Conservation (phyloP, 768 basidiomycete species). For the Exidia glandulosa region DNA sequence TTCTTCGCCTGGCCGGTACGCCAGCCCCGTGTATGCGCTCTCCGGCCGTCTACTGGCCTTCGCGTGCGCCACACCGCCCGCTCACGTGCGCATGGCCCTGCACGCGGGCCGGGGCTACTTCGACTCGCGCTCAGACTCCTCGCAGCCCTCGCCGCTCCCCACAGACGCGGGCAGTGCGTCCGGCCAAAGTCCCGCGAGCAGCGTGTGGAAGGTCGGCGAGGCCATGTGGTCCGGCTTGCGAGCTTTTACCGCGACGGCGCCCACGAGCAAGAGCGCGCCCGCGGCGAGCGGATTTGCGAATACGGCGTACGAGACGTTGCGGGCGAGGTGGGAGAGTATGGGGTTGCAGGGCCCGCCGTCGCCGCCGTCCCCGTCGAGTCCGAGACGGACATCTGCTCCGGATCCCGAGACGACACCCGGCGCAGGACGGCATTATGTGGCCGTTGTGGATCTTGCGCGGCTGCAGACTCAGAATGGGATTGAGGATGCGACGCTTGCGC, state of each 20-base stretch:
- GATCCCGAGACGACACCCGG: background rate
- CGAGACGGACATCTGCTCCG: constrained; percentile 5
- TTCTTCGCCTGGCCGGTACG: constrained; percentile 6
- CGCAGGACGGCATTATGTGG: constrained; percentile 33
- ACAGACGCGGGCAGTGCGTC: background rate
- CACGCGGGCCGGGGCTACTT: constrained; percentile 1
- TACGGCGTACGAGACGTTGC: constrained; percentile 12
- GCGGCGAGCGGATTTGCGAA: constrained; percentile 19
- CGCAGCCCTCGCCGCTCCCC: constrained; percentile 11
- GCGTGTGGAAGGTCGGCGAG: background rate
- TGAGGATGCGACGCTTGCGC: constrained; percentile 23
- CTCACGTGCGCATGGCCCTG: constrained; percentile 8
- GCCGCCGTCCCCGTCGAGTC: constrained; percentile 7
- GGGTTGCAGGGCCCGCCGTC: constrained; percentile 15
- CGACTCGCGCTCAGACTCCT: constrained; percentile 10
- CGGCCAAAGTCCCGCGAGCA: constrained; percentile 13
- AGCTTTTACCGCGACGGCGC: constrained; percentile 13
- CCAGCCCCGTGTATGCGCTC: constrained; percentile 43
- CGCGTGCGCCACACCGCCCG: constrained; percentile 23
- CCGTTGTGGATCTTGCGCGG: constrained; percentile 43
- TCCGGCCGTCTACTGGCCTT: constrained; percentile 56
- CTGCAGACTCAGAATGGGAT: constrained; percentile 9
- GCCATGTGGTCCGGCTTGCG: constrained; percentile 2
- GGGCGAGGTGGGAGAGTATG: constrained; percentile 5
- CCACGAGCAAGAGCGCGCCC: constrained; percentile 43